Conservation (phyloP, 768 basidiomycete genomes). For the Tephrocybe sp. region DNA sequence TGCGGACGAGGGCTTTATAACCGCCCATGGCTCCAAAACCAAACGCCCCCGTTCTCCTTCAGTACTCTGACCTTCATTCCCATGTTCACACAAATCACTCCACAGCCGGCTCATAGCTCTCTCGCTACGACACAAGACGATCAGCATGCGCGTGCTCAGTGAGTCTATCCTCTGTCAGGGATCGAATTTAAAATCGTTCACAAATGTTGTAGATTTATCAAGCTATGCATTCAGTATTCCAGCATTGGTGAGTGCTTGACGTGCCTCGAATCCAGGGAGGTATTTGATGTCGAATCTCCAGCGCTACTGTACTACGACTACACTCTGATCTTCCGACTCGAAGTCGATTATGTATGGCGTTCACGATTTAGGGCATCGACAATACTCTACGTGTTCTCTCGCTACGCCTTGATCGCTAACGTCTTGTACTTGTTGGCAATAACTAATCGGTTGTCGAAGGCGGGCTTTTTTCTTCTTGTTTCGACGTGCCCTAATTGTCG, state of each 20-base stretch:
- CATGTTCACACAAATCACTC: background rate
- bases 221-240: constrained; percentile 10
- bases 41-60: background rate
- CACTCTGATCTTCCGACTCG: constrained; percentile 23
- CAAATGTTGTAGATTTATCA: constrained; percentile 10
- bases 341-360: constrained; percentile 27
- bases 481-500: too few species aligned
- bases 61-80: background rate
- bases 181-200: too few species aligned
- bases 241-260: constrained; percentile 5
- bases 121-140: too few species aligned
- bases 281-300: too few species aligned
- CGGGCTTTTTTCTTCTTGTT: too few species aligned
- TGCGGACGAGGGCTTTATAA: too few species aligned
- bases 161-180: too few species aligned
- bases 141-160: too few species aligned
- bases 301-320: constrained; percentile 18
- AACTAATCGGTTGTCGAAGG: constrained; percentile 13
- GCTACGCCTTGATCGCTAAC: constrained; percentile 28
- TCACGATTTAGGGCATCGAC: constrained; percentile 20
- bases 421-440: constrained; percentile 26
- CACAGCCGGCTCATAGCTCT: background rate
- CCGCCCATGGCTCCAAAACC: too few species aligned
- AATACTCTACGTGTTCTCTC: constrained; percentile 24
- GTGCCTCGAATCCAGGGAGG: too few species aligned